These are phyloP conservation scores for Aegilops bicornis DNA, from an alignment of 176 grass and related monocot species.

Conservation along the genomic window DNA sequence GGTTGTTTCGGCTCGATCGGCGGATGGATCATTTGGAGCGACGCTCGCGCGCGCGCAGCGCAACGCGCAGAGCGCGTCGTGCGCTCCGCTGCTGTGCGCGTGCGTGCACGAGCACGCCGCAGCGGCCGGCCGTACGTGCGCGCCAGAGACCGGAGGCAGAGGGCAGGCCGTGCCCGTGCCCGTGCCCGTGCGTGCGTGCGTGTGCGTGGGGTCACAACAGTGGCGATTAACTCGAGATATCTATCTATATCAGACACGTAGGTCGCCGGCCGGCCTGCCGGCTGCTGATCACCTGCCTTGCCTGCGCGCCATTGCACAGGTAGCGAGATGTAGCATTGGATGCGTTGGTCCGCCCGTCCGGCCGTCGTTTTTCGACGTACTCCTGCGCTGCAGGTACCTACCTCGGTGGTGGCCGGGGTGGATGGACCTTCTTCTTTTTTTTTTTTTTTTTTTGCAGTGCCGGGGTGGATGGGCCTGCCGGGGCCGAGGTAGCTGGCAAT, in stretches of 20 bases:
- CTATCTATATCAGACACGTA: background rate
- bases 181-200: background rate
- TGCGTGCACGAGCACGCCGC: background rate
- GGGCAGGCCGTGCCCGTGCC: background rate
- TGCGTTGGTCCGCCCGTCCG: conserved; percentile 6
- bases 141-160: background rate
- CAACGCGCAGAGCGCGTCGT: background rate
- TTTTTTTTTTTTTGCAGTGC: background rate
- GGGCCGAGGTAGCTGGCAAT: background rate
- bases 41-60: background rate
- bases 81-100: background rate
- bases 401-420: background rate
- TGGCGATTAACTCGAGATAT: background rate
- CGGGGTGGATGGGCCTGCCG: background rate
- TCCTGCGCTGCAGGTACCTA: conserved; percentile 2
- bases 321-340: background rate
- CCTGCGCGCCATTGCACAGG: background rate
- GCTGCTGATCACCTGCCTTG: too few species aligned
- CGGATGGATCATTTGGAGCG: background rate
- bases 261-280: conserved; percentile 14
- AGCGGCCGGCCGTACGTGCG: background rate
- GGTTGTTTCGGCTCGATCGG: conserved; percentile 23
- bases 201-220: conserved; percentile 12
- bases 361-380: conserved; percentile 7
- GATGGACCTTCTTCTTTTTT: too few species aligned